phyloP scores from a whole-genome alignment of 2,329 filamentous ascomycete genomes.

The Microcera coccophila region DNA sequence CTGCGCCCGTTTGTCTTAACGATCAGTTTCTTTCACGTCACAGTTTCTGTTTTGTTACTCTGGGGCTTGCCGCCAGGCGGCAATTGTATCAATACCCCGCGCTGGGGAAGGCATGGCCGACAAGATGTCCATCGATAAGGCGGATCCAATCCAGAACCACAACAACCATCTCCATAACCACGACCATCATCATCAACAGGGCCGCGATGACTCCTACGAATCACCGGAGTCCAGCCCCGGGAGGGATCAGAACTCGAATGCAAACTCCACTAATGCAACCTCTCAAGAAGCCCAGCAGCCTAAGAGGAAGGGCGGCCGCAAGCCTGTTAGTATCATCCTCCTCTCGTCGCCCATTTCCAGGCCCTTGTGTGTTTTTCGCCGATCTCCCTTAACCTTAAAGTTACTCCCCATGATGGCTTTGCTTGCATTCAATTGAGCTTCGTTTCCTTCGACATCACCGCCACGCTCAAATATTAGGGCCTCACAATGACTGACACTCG shows the following conservation, averaged over 20 bases:
- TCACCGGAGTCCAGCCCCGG: constrained; percentile 60
- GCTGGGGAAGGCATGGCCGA: constrained; percentile 55
- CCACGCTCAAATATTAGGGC: not conserved
- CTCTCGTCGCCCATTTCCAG: not conserved
- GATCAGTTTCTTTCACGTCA: constrained; percentile 32
- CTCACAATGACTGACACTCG: constrained; percentile 16
- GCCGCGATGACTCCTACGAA: constrained; percentile 58
- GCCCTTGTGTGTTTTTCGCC: not conserved
- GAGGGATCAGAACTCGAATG: constrained; percentile 42
- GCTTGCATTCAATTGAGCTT: not conserved
- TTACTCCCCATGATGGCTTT: constrained; percentile 1
- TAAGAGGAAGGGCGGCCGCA: constrained; percentile 95
- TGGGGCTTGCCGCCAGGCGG: constrained; percentile 37
- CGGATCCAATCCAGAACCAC: constrained; percentile 27
- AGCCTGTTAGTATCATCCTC: constrained; percentile 70
- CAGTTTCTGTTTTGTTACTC: constrained; percentile 33
- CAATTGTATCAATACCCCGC: constrained; percentile 31
- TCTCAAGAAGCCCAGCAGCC: constrained; percentile 60
- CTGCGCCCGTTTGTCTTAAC: constrained; percentile 29
- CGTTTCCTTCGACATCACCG: not conserved
- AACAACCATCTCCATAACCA: constrained; percentile 12
- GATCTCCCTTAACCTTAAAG: not conserved
- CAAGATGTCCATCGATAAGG: constrained; percentile 64
- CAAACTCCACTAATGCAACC: constrained; percentile 28
- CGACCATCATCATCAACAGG: constrained; percentile 29